Evolutionary conservation across 1,284 basidiomycete species (phyloP).

Genomic region (Papiliotrema flavescens): DNA sequence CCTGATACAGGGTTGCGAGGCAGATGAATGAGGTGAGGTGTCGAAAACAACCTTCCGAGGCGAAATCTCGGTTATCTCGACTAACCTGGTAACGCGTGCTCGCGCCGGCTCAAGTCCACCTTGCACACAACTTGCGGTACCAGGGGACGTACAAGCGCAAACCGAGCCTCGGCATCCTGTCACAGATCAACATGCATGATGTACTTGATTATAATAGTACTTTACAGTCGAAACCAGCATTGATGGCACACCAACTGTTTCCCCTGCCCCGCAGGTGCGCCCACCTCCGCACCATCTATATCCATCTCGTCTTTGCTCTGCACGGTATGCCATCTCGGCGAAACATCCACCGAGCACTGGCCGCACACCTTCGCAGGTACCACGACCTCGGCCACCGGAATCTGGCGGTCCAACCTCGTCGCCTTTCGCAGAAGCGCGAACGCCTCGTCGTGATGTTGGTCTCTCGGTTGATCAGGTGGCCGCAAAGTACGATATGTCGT

Average conservation of each 20-base stretch:
- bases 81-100: too few relatives aligned
- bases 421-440: constrained; percentile 84
- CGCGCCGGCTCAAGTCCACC: too few relatives aligned
- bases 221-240: constrained; percentile 17
- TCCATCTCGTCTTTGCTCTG: constrained; percentile 5
- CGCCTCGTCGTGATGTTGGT: constrained; percentile 61
- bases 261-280: background rate
- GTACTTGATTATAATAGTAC: too few relatives aligned
- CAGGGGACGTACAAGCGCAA: too few relatives aligned
- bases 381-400: constrained; percentile 5
- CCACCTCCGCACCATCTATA: constrained; percentile 12
- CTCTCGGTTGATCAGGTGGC: constrained; percentile 52
- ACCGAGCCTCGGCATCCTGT: too few relatives aligned
- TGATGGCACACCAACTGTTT: constrained; percentile 21
- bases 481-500: constrained; percentile 56
- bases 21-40: background rate
- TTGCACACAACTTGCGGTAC: too few relatives aligned
- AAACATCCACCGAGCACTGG: constrained; percentile 36
- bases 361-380: constrained; percentile 15
- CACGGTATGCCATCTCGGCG: constrained; percentile 39
- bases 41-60: background rate
- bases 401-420: constrained; percentile 66
- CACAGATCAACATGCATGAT: too few relatives aligned
- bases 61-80: background rate
- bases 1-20: background rate